A percentile compares a stretch with the other conserved stretches of the same genome.
Evolutionary conservation across 2,329 filamentous ascomycete species (phyloP).

Genomic region (Rosellinia necatrix): DNA sequence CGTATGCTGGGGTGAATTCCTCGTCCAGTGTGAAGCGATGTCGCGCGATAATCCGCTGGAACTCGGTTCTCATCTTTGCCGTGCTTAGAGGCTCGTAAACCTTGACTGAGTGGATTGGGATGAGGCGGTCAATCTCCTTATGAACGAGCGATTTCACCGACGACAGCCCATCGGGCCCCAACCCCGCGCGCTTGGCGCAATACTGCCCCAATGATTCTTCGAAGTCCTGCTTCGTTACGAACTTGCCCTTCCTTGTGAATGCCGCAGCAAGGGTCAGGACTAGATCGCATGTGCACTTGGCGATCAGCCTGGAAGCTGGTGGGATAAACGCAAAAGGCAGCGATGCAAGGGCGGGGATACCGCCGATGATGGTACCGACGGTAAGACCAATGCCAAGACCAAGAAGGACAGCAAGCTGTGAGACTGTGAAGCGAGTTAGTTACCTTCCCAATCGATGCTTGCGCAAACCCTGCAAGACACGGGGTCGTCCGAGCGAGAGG

Average conservation of each 20-base stretch:
- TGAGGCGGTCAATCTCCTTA: slow-evolving; percentile 27
- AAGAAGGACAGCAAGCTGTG: slow-evolving; percentile 25
- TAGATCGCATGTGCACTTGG: slow-evolving; percentile 32
- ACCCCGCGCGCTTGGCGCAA: slow-evolving; percentile 20
- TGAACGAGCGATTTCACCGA: slow-evolving; percentile 26
- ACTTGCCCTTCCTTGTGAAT: slow-evolving; percentile 29
- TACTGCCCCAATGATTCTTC: slow-evolving; percentile 27
- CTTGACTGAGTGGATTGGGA: slow-evolving; percentile 28
- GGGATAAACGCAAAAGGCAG: slow-evolving; percentile 30
- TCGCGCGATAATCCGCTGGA: slow-evolving; percentile 21
- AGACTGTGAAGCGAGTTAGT: slow-evolving; percentile 16
- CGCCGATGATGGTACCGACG: slow-evolving; percentile 32
- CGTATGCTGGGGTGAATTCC: slow-evolving; percentile 18
- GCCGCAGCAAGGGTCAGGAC: slow-evolving; percentile 29
- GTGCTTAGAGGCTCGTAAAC: slow-evolving; percentile 29
- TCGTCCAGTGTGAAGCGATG: slow-evolving; percentile 28
- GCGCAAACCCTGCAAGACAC: not conserved
- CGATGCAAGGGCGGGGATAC: slow-evolving; percentile 30
- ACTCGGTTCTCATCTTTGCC: slow-evolving; percentile 26
- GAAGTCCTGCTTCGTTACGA: slow-evolving; percentile 32
- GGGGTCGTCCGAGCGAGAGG: not conserved
- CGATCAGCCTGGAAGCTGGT: slow-evolving; percentile 29
- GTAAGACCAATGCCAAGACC: slow-evolving; percentile 29
- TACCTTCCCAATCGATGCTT: not conserved
- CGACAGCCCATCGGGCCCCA: slow-evolving; percentile 15